These are phyloP conservation scores for Sporothrix humicola DNA, from an alignment of 2,329 filamentous ascomycete species.

Conservation along the genomic window DNA sequence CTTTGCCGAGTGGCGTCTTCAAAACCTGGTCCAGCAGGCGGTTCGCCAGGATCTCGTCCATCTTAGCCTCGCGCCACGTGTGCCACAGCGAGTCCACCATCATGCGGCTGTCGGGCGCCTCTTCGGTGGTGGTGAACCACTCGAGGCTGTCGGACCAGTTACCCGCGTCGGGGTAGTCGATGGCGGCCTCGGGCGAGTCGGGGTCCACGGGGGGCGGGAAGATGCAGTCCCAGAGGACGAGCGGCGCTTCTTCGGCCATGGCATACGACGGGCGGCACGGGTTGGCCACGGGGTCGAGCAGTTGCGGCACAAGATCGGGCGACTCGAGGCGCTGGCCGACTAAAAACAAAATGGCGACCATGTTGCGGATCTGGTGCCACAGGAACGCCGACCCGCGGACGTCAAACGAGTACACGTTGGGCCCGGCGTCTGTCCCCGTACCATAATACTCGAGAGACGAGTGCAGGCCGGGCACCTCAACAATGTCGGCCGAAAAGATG, in stretches of 20 bases:
- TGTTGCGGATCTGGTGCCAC: slow-evolving; percentile 97
- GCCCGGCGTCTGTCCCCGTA: slow-evolving; percentile 39
- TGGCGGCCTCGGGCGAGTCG: slow-evolving; percentile 20
- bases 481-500: slow-evolving; percentile 81
- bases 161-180: slow-evolving; percentile 41
- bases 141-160: slow-evolving; percentile 65
- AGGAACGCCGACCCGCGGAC: slow-evolving; percentile 91
- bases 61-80: slow-evolving; percentile 81
- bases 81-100: slow-evolving; percentile 80
- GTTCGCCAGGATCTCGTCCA: slow-evolving; percentile 84
- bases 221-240: slow-evolving; percentile 95
- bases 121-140: slow-evolving; percentile 82
- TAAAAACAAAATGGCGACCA: slow-evolving; percentile 90
- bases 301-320: slow-evolving; percentile 71
- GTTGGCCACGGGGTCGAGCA: slow-evolving; percentile 74
- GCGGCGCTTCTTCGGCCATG: slow-evolving; percentile 86
- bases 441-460: slow-evolving; percentile 62
- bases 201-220: slow-evolving; percentile 64
- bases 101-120: slow-evolving; percentile 58
- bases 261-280: slow-evolving; percentile 83
- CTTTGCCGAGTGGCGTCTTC: slow-evolving; percentile 14
- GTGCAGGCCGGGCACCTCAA: slow-evolving; percentile 64
- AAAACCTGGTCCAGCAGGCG: slow-evolving; percentile 70
- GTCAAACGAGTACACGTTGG: slow-evolving; percentile 84
- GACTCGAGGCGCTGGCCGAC: slow-evolving; percentile 86